Evolutionary conservation across 441 rosid species (phyloP).

Genomic region (Corymbia calophylla): DNA sequence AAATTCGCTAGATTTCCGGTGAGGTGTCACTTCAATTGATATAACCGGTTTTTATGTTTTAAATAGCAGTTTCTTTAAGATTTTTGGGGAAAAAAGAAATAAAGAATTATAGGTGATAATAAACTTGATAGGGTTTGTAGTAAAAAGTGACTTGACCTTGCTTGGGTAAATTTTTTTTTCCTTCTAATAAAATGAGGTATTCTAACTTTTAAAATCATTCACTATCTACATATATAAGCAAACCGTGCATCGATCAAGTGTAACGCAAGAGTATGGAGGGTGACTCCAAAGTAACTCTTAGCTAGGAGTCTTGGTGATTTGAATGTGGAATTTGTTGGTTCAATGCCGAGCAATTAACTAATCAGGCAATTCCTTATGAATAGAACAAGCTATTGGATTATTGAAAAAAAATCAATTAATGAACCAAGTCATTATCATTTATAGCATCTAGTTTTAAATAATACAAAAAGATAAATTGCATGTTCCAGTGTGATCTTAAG

Average conservation of each 20-base stretch:
- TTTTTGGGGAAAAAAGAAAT: background rate
- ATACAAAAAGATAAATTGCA: background rate
- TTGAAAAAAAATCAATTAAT: background rate
- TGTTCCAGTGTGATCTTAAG: background rate
- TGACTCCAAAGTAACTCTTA: background rate
- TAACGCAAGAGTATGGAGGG: background rate
- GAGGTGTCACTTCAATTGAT: background rate
- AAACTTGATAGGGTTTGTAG: background rate
- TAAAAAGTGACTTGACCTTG: background rate
- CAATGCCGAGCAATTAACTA: background rate
- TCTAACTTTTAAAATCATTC: too few relatives aligned
- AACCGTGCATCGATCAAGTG: background rate
- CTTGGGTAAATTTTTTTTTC: background rate
- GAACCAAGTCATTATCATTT: background rate
- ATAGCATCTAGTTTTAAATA: too few relatives aligned
- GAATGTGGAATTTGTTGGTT: background rate
- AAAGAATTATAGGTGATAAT: background rate
- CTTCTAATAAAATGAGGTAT: background rate
- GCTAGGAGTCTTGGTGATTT: background rate
- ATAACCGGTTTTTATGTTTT: background rate
- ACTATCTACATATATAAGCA: background rate
- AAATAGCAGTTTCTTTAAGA: background rate
- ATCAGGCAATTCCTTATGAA: background rate
- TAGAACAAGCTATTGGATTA: background rate
- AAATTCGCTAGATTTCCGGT: background rate